Conservation (phyloP, 352 stramenopile genomes). For the Blastocystis sp. region DNA sequence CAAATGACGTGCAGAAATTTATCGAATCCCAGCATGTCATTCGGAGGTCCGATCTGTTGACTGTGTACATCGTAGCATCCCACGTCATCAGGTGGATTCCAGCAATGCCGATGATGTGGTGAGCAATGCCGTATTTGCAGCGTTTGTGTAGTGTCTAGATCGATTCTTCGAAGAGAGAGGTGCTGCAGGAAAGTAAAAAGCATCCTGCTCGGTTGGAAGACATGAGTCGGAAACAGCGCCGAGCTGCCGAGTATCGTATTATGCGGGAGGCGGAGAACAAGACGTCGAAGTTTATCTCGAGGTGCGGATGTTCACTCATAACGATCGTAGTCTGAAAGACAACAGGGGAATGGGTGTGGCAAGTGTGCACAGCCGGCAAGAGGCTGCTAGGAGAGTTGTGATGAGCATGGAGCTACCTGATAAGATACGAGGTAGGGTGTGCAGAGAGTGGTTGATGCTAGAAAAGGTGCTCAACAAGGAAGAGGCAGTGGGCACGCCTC, state of each 20-base stretch:
- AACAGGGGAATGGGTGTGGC: background rate
- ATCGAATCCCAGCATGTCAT: background rate
- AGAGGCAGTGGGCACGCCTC: background rate
- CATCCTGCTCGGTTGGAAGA: slow-evolving; percentile 16
- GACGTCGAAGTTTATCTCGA: slow-evolving; percentile 44
- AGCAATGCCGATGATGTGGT: background rate
- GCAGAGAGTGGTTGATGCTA: background rate
- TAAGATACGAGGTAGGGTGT: background rate
- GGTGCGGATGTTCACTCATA: background rate
- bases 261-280: slow-evolving; percentile 43
- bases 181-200: slow-evolving; percentile 38
- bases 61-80: background rate
- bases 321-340: background rate
- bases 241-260: slow-evolving; percentile 26
- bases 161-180: background rate
- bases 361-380: slow-evolving; percentile 15
- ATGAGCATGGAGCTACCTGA: slow-evolving; percentile 60
- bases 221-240: slow-evolving; percentile 35
- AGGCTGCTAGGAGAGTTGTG: background rate
- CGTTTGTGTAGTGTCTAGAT: background rate
- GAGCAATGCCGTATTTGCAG: background rate
- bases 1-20: background rate
- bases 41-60: background rate
- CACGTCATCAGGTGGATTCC: background rate
- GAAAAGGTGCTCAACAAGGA: background rate